phyloP scores from a whole-genome alignment of 2,329 filamentous ascomycete species.

The Septoria linicola region DNA sequence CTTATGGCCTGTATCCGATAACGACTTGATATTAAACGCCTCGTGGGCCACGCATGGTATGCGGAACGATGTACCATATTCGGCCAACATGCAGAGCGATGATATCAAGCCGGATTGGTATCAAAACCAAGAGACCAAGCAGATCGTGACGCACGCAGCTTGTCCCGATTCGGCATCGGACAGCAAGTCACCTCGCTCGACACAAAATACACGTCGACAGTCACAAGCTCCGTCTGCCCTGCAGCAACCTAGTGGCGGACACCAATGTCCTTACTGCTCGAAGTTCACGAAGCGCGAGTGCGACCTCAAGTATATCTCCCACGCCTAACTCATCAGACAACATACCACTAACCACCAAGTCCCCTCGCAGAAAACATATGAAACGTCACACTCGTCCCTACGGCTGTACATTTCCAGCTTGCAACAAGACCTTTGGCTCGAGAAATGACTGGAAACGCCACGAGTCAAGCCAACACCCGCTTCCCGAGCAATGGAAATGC shows the following conservation, averaged over 20 bases:
- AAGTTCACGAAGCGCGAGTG: constrained; percentile 38
- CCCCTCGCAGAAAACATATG: constrained; percentile 68
- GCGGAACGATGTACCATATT: neutral
- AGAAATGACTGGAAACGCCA: constrained; percentile 95
- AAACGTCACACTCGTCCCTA: constrained; percentile 81
- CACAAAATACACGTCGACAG: neutral
- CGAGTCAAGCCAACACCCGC: constrained; percentile 75
- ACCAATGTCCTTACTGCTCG: constrained; percentile 22
- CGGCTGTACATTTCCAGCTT: constrained; percentile 71
- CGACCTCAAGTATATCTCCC: constrained; percentile 40
- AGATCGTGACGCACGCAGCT: too few species aligned
- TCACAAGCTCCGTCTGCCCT: neutral
- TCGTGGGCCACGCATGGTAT: too few species aligned
- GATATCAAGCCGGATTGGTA: neutral
- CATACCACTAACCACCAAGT: neutral
- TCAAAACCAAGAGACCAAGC: neutral
- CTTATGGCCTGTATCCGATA: neutral
- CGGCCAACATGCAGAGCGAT: neutral
- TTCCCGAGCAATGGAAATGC: constrained; percentile 72
- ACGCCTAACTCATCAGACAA: constrained; percentile 2
- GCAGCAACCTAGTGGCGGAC: neutral
- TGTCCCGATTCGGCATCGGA: too few species aligned
- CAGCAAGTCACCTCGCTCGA: neutral
- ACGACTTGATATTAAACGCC: too few species aligned
- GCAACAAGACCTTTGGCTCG: constrained; percentile 76